Base-by-base conservation (phyloP, 768 basidiomycete genomes). In the Gelatoporia subvermispora region DNA sequence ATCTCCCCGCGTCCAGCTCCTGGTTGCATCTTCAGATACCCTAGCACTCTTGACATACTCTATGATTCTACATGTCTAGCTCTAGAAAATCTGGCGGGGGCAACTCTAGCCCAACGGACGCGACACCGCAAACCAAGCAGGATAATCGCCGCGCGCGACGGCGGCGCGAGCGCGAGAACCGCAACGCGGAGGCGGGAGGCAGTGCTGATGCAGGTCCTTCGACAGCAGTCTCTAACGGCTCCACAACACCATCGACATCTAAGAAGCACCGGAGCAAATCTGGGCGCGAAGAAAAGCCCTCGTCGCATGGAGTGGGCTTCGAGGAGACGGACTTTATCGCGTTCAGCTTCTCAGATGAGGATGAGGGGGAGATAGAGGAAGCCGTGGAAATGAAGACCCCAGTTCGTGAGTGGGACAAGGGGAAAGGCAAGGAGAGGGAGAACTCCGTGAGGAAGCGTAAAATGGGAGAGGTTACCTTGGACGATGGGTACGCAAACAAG, bases 401-500 rank as follows among this genome's bases (percentile, higher is more conserved):
- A 48, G 53, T 45, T 9, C 36, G 63, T 21, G 58, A 62, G 41
- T 62, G 60, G 61, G 63, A 64, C 38, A 47, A 52, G 35, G 60
- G 60, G 0, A 61, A 61, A 24, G 43, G 45, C 13, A 52, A 50
- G 46, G 51, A 54, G 15, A 38, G 50, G 3, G 57, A 56, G 18
- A 35, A 45, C 44, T 51, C 51, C n/a, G 65, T 62, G 41, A 60
- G 64, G 47, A 84, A 78, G 59, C 69, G 83, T 25, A 76, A 72
- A 52, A 64, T 68, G 42, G 79, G 73, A 40, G 64, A 71, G 54
- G 62, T 72, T 44, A 77, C 78, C 56, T 64, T 65, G 35, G 65
- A 71, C 48, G 81, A 81, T 51, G 76, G 70, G 17, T 75, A 74
- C 53, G 69, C 68, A 55, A 78, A 68, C 67, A 76, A 77, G 64